A percentile compares a stretch with the other conserved stretches of the same genome.
Conservation (phyloP, 768 basidiomycete species). For the Agrocybe chaxingu region DNA sequence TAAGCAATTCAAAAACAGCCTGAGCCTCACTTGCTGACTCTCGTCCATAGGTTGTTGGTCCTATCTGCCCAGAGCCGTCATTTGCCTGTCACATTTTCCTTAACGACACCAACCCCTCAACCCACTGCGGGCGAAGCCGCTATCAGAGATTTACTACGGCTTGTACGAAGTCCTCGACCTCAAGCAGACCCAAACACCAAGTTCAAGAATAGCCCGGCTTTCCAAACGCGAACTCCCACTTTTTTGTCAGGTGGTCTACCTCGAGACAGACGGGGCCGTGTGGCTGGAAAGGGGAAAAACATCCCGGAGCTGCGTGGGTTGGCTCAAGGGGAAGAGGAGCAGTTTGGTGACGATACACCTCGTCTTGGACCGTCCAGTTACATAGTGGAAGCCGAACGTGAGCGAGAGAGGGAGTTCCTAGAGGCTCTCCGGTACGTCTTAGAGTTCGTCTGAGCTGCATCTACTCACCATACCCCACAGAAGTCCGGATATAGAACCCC, state of each 20-base stretch:
- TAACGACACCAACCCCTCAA: conserved; percentile 53
- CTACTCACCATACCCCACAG: conserved; percentile 21
- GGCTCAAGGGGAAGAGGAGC: conserved; percentile 35
- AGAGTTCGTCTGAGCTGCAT: neutral
- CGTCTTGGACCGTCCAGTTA: conserved; percentile 33
- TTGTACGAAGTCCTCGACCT: conserved; percentile 53
- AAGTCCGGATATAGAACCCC: conserved; percentile 48
- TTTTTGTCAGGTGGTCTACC: conserved; percentile 74
- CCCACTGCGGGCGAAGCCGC: conserved; percentile 67
- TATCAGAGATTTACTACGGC: conserved; percentile 60
- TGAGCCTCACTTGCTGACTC: neutral
- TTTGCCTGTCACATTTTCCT: conserved; percentile 53
- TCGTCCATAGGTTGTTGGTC: conserved; percentile 59
- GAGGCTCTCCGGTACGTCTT: conserved; percentile 44
- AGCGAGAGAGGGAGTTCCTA: conserved; percentile 53
- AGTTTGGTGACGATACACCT: conserved; percentile 54
- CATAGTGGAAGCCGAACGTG: conserved; percentile 37
- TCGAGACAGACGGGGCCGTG: conserved; percentile 75
- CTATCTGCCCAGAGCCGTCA: conserved; percentile 68
- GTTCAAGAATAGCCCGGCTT: conserved; percentile 20
- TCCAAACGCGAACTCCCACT: conserved; percentile 47
- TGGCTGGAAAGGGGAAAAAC: conserved; percentile 49
- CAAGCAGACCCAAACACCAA: conserved; percentile 30
- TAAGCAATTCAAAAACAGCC: conserved; percentile 24
- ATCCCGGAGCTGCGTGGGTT: conserved; percentile 25